Evolutionary conservation across 75 land plant genomes (phyloP), one percentile per base, ranked within the genome.

Genomic region (Pinus tabuliformis): DNA sequence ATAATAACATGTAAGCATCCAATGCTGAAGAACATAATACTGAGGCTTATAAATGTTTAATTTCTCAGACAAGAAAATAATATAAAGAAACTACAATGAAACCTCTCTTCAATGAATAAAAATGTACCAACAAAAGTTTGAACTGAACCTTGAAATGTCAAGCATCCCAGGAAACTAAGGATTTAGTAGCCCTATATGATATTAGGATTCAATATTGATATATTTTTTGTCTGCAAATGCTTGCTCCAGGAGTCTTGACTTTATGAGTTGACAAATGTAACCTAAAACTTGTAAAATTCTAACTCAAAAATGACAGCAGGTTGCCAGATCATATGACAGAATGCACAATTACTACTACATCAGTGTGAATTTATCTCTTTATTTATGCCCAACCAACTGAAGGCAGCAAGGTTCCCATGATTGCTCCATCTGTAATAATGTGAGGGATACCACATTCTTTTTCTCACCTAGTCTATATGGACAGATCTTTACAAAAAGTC

Each of bases 1-100:
- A 54, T 7, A 73, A 52, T 26, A 56, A 73, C 14, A 73, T 80
- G 60, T 60, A 56, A 79, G 45, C n/a, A 61, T 73, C 57, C 57
- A 73, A 73, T 52, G 74, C 74, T 24, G 16, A 73, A 42, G 5
- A 20, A 18, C 20, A 1, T 6, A 64, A 64, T 11, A 30, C 11
- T 14, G 14, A 62, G 13, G 1, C 24, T 62, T 28, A 33, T 64
- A 5, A 15, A 21, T 33, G 39, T 17, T 12, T 26, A 17, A 3
- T 36, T 36, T 28, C 42, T 64, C 15, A 14, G 18, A 17, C 20
- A 66, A 37, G 6, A 20, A 8, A 63, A 15, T 22, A 18, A 36
- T 15, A 63, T 30, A 66, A 17, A 39, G 22, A 39, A 33, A 49
- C 9, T 49, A 49, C 52, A 7, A 49, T 49, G n/a, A 39, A 37